Evolutionary conservation across 2,329 filamentous ascomycete genomes (phyloP), one percentile per base, ranked within the genome.

Genomic region (Colletotrichum incanum): DNA sequence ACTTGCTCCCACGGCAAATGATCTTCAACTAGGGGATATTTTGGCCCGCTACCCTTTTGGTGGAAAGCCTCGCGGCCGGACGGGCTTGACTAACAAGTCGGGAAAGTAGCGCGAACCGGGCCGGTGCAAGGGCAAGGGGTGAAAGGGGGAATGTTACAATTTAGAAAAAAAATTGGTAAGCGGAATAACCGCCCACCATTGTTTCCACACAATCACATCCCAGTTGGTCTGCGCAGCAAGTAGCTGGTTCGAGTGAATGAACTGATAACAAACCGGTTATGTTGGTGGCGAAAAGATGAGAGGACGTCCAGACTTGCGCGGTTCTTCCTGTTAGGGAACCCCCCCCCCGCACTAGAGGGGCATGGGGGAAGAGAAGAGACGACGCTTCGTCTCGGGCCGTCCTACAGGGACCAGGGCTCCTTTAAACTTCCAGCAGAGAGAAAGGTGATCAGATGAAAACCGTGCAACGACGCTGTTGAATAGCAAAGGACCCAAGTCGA

Each of bases 321-420:
- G 56, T 54, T 64, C 52, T 54, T 65, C 47, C 23, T 37, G 23
- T 47, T 26, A 18, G 23, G 20, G 41, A 11, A 18, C 43, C 56
- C n/a, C 23, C 43, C 56, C n/a, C 59, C 65, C 59, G 39, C 65
- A 72, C 45, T 41, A 39, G 47, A 65, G 60, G 45, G 52, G 54
- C 43, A 34, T 20, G 49, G 37, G 31, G 49, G 18, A 8, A 45
- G 31, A 58, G 37, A n/a, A 67, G 39, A 31, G 62, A 61, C 20
- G 39, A 63, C 37, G 45, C 55, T 58, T 72, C 65, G 54, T 70
- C 47, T 72, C 70, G 70, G 70, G 52, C 70, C 70, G 70, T 31
- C 60, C 54, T 60, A 70, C 70, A 70, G 67, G 70, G 65, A 70
- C 66, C 65, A 26, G 65, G 70, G 54, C 31, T 34, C 52, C 12